Base-by-base conservation (phyloP, 2,329 filamentous ascomycete genomes). In the Mycocentrospora acerina region DNA sequence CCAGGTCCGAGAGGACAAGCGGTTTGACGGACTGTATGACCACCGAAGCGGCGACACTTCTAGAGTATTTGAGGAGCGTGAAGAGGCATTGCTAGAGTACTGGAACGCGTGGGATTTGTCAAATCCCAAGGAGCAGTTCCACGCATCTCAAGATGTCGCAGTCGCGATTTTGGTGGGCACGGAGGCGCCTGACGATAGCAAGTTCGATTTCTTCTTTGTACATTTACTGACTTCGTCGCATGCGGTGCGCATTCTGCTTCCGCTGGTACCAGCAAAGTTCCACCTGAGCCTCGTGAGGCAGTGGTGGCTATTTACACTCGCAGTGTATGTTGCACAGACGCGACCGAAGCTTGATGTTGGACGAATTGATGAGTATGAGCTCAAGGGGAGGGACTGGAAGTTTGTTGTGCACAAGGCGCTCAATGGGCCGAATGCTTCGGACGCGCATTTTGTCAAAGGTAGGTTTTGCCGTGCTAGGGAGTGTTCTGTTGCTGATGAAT, bases 361-460 rank as follows among this genome's bases (percentile, higher is more conserved):
- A 16, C n/a, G 41, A 18, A 76, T 93, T 40, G 73, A 75, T 4
- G 63, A 74, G 0, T 74, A 76, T 28, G 80, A 88, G 29, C 55
- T 81, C n/a, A 75, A 79, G 26, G 79, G 74, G 2, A 82, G 82
- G 55, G 76, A 80, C 33, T 98, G 93, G 93, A 78, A 80, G 5
- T 87, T 86, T 66, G 85, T 91, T 4, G 77, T 83, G 35, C 71
- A 86, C 35, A 79, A 82, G 67, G 88, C 86, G 2, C 60, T 95
- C 13, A 81, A 79, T 36, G 84, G 85, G 8, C 66, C 78, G 35
- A 82, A 82, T 69, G 74, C 80, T 8, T 81, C 78, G 2, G 89
- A 97, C 69, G 79, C 87, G 13, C 87, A 95, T 68, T 96, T 83
- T 60, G 83, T 97, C 22, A 95, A 96, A 71, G 82, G 86, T 82